A percentile compares a stretch with the other conserved stretches of the same genome.
These are phyloP conservation scores for Macaranga tanarius DNA, from an alignment of 441 rosid species.

Conservation along the genomic window DNA sequence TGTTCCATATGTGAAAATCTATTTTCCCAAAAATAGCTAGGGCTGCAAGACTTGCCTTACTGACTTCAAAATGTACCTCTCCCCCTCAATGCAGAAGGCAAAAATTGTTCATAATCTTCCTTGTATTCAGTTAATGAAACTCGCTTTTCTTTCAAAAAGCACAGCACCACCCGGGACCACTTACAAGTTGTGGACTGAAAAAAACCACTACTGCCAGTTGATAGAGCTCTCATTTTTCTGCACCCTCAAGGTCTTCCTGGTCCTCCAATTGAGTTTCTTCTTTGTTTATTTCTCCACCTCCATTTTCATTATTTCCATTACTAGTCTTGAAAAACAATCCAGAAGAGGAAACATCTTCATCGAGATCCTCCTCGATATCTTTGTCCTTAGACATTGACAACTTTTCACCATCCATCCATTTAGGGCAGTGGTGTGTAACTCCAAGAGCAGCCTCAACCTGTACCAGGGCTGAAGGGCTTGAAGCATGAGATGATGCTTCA, in stretches of 20 bases:
- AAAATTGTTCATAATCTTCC: conserved; percentile 12
- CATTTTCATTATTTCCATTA: conserved; percentile 48
- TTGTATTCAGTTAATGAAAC: conserved; percentile 5
- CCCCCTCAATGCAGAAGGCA: conserved; percentile 11
- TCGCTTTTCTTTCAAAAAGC: conserved; percentile 8
- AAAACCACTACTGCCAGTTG: neutral
- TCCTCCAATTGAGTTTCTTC: conserved; percentile 87
- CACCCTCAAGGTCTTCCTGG: conserved; percentile 84
- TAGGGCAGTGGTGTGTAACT: conserved; percentile 59
- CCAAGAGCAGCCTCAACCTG: conserved; percentile 53
- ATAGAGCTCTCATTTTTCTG: conserved; percentile 36
- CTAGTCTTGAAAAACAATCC: conserved; percentile 59
- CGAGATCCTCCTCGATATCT: conserved; percentile 75
- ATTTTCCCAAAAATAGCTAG: neutral
- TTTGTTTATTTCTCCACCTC: conserved; percentile 63
- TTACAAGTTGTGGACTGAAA: conserved; percentile 6
- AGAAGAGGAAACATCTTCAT: conserved; percentile 66
- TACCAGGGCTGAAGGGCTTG: conserved; percentile 26
- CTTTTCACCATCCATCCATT: conserved; percentile 56
- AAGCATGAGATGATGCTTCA: conserved; percentile 32
- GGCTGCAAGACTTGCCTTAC: neutral
- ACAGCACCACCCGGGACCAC: conserved; percentile 1
- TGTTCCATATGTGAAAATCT: conserved; percentile 3
- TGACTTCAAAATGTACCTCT: conserved; percentile 1
- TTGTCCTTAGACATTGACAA: conserved; percentile 50